Conservation (phyloP, 2,329 filamentous ascomycete species). For the Neofusicoccum sp. region DNA sequence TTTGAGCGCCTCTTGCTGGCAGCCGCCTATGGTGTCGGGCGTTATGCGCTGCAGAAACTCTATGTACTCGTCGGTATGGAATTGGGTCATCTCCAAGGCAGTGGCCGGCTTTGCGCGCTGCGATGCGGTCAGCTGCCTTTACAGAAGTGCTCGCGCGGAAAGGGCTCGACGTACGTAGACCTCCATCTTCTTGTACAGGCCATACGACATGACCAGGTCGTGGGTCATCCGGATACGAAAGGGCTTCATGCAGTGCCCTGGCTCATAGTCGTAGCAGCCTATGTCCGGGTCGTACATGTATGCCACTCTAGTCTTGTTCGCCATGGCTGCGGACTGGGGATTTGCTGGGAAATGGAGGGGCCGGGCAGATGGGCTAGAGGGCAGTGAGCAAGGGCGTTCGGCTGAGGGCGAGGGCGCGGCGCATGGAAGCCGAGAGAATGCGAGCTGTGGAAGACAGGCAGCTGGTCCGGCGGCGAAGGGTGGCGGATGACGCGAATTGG, state of each 20-base stretch:
- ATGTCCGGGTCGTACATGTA: conserved; percentile 78
- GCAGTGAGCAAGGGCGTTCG: neutral
- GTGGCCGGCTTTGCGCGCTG: conserved; percentile 54
- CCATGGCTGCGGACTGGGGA: conserved; percentile 7
- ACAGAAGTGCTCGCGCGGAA: conserved; percentile 59
- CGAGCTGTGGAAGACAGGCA: neutral
- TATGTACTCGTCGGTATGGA: conserved; percentile 71
- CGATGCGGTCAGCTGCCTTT: conserved; percentile 33
- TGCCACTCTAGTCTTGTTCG: conserved; percentile 19
- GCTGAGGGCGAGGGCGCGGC: neutral
- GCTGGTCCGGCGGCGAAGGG: neutral
- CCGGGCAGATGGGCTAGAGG: neutral
- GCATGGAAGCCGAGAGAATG: conserved; percentile 5
- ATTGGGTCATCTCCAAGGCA: conserved; percentile 72
- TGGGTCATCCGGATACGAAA: conserved; percentile 96
- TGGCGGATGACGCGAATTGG: conserved; percentile 1
- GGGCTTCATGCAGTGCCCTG: conserved; percentile 98
- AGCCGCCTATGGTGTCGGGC: conserved; percentile 76
- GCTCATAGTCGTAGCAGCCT: conserved; percentile 95
- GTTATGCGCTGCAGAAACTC: conserved; percentile 54
- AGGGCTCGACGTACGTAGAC: conserved; percentile 85
- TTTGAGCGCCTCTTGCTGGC: conserved; percentile 69
- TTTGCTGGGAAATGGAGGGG: neutral
- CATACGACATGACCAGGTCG: conserved; percentile 90
- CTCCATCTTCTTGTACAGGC: conserved; percentile 96